Evolutionary conservation across 768 basidiomycete species (phyloP), one percentile per base, ranked within the genome.

Genomic region (Megacollybia marginata): DNA sequence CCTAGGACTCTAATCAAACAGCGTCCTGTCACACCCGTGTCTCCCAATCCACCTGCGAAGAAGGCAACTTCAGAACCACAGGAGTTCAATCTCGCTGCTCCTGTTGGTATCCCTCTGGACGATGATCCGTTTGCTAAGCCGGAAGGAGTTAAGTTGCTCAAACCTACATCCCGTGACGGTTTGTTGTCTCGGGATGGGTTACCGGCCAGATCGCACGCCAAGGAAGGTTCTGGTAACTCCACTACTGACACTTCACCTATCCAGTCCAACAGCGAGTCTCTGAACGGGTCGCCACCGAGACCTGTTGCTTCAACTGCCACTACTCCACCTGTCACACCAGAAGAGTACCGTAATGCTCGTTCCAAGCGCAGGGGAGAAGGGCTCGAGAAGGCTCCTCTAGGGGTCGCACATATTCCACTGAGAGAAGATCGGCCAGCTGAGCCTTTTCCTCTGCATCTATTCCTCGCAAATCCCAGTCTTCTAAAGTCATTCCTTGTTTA

Each of bases 121-220:
- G 74, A 73, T 46, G 78, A 78, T 58, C 75, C 82, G 4, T 83
- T 83, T 61, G 81, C 80, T 9, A 75, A 73, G 56, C 63, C 60
- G 0, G 73, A 75, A 36, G 79, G 77, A 15, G 79, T 83, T 8
- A 74, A 59, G 57, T 59, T 83, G 67, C 33, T 79, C 34, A 66
- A 62, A 45, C 59, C 65, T 58, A 13, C 44, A 13, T 33, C 15
- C 5, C 9, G 19, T 20, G 45, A 31, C 20, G 28, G n/a, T 16
- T 42, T 33, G 8, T 32, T 6, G 33, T 20, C 28, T 7, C 28
- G 23, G n/a, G 11, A n/a, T 15, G n/a, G 28, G n/a, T 15, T 15
- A 33, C 46, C 46, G 11, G n/a, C 46, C 35, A 33, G 18, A 32
- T 11, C 42, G 32, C 6, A 13, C 42, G 15, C 42, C 20, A 9